phyloP scores from a whole-genome alignment of 2,329 filamentous ascomycete genomes.

The Colletotrichum eleusines region DNA sequence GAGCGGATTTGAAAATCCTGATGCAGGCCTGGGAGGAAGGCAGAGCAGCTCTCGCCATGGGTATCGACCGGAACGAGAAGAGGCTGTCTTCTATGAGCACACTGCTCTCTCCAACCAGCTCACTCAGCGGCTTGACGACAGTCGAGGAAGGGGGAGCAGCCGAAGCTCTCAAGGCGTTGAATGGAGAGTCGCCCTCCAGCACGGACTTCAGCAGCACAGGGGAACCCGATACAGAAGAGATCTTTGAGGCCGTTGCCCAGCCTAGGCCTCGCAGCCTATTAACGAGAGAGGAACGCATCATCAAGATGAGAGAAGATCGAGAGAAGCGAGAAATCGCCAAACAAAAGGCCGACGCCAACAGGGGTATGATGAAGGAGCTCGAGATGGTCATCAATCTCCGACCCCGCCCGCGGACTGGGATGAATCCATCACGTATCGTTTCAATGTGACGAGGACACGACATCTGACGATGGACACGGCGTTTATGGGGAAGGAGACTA shows the following conservation, averaged over 20 bases:
- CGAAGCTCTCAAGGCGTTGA: constrained; percentile 74
- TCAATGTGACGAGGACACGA: constrained; percentile 56
- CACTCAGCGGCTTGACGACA: constrained; percentile 76
- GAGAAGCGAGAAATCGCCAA: constrained; percentile 77
- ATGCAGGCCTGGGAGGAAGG: constrained; percentile 90
- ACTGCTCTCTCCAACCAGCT: constrained; percentile 69
- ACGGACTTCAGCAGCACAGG: constrained; percentile 67
- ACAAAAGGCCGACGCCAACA: constrained; percentile 83
- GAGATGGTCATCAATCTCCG: constrained; percentile 83
- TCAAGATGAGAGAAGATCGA: constrained; percentile 89
- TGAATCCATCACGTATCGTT: constrained; percentile 52
- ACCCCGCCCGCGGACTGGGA: constrained; percentile 56
- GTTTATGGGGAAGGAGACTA: constrained; percentile 29
- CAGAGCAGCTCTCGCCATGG: constrained; percentile 83
- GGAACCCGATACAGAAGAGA: constrained; percentile 76
- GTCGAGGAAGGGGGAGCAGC: constrained; percentile 64
- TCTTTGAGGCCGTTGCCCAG: constrained; percentile 91
- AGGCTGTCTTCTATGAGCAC: constrained; percentile 73
- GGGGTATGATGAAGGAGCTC: constrained; percentile 91
- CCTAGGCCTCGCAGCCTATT: constrained; percentile 76
- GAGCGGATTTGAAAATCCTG: constrained; percentile 83
- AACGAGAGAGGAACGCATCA: constrained; percentile 87
- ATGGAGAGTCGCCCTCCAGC: constrained; percentile 71
- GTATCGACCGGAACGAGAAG: constrained; percentile 84
- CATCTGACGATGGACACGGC: constrained; percentile 38